phyloP scores from a whole-genome alignment of 1,284 basidiomycete genomes.

The Sphagnurus paluster region DNA sequence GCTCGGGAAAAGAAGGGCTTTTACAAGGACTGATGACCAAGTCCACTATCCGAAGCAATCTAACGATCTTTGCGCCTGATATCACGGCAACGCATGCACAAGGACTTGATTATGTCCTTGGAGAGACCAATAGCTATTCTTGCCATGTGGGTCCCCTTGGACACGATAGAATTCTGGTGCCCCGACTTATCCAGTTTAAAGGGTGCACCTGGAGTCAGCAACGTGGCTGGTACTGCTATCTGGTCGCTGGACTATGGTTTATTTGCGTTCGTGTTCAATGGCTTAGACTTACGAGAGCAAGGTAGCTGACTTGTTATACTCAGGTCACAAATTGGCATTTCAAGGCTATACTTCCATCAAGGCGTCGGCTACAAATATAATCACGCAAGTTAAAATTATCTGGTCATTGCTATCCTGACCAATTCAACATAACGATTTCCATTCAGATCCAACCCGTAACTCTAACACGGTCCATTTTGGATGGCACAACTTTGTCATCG shows the following conservation, averaged over 20 bases:
- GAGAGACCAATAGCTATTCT: slow-evolving; percentile 56
- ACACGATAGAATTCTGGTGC: not conserved
- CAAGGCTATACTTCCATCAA: slow-evolving; percentile 43
- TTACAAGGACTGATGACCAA: slow-evolving; percentile 65
- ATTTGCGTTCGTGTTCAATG: slow-evolving; percentile 39
- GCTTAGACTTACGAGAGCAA: not conserved
- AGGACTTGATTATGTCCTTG: slow-evolving; percentile 59
- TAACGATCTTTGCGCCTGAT: slow-evolving; percentile 54
- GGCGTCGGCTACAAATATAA: slow-evolving; percentile 52
- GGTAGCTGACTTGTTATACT: not conserved
- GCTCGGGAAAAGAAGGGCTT: slow-evolving; percentile 45
- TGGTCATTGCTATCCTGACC: too few species aligned
- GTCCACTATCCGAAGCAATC: slow-evolving; percentile 54
- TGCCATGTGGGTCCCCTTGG: slow-evolving; percentile 35
- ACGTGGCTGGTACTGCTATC: slow-evolving; percentile 67
- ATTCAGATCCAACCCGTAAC: slow-evolving; percentile 59
- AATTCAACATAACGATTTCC: not conserved
- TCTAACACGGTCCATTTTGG: slow-evolving; percentile 49
- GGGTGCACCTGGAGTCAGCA: slow-evolving; percentile 68
- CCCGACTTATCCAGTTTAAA: slow-evolving; percentile 11
- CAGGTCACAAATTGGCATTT: slow-evolving; percentile 38
- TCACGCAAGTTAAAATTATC: slow-evolving; percentile 35
- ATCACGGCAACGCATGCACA: slow-evolving; percentile 45
- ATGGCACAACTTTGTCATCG: slow-evolving; percentile 44
- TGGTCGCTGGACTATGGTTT: slow-evolving; percentile 70